phyloP scores from a whole-genome alignment of 192 early-diverging fungal species.

The Coemansia sp. region DNA sequence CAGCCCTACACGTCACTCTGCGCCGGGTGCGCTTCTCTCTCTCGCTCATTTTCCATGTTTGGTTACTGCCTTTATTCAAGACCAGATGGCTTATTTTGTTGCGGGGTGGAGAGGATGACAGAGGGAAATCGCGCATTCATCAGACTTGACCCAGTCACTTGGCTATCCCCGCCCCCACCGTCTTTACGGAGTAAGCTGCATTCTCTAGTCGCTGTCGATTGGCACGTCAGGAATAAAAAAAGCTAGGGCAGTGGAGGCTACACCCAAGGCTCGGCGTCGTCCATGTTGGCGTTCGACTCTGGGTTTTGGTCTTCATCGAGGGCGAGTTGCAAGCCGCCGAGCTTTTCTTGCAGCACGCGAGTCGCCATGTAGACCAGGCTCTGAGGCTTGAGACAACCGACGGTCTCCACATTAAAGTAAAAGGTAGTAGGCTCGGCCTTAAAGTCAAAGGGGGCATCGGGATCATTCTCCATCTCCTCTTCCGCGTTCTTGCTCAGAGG shows the following conservation, averaged over 20 bases:
- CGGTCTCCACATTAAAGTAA: slow-evolving; percentile 77
- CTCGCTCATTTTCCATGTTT: background rate
- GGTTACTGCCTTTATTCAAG: background rate
- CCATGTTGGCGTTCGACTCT: slow-evolving; percentile 31
- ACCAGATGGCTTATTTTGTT: background rate
- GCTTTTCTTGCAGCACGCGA: slow-evolving; percentile 69
- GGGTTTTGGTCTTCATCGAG: slow-evolving; percentile 53
- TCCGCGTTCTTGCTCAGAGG: slow-evolving; percentile 63
- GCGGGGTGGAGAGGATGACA: background rate
- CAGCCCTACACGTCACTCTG: background rate
- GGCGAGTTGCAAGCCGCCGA: slow-evolving; percentile 65
- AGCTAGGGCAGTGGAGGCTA: background rate
- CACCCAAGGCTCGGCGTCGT: slow-evolving; percentile 46
- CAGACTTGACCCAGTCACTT: background rate
- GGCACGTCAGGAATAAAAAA: background rate
- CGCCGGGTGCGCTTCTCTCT: background rate
- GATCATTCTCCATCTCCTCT: slow-evolving; percentile 54
- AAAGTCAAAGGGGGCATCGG: slow-evolving; percentile 64
- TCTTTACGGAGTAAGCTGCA: background rate
- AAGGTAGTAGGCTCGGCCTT: slow-evolving; percentile 76
- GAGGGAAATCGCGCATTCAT: background rate
- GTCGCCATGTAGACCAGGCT: slow-evolving; percentile 66
- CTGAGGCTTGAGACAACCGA: slow-evolving; percentile 73
- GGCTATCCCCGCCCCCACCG: background rate
- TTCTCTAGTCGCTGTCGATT: background rate